Percentiles rank a stretch among this genome's conserved stretches.
Evolutionary conservation across 495 filamentous ascomycete species (phyloP).

Genomic region (Hyaloscypha hepaticicola): DNA sequence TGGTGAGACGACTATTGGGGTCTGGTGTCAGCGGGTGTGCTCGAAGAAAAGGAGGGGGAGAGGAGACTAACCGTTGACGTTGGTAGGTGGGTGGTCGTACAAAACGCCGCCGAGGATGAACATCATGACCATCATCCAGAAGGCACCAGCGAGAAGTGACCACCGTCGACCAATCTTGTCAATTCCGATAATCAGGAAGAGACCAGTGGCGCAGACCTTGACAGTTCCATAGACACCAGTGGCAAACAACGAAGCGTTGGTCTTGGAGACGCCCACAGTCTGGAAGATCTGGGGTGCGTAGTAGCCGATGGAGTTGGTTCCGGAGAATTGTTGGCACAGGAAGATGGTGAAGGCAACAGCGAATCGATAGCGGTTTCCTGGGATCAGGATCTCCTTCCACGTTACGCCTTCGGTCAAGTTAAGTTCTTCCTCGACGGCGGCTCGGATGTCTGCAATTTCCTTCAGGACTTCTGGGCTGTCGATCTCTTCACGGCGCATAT

Average conservation of each 20-base stretch:
- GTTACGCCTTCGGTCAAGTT: slow-evolving; percentile 23
- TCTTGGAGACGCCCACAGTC: slow-evolving; percentile 42
- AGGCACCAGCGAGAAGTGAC: slow-evolving; percentile 26
- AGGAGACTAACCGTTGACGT: slow-evolving; percentile 12
- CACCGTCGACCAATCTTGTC: slow-evolving; percentile 27
- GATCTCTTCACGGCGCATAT: slow-evolving; percentile 16
- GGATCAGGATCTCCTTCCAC: slow-evolving; percentile 24
- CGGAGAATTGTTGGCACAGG: slow-evolving; percentile 54
- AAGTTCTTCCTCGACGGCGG: slow-evolving; percentile 30
- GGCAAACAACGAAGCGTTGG: slow-evolving; percentile 47
- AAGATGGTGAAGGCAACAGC: slow-evolving; percentile 46
- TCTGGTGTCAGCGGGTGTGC: neutral
- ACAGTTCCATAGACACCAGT: slow-evolving; percentile 56
- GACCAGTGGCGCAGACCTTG: slow-evolving; percentile 34
- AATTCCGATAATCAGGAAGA: slow-evolving; percentile 25
- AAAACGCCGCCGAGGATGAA: slow-evolving; percentile 27
- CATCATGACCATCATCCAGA: slow-evolving; percentile 28
- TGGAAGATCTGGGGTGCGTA: slow-evolving; percentile 53
- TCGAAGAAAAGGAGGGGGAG: neutral
- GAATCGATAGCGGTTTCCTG: slow-evolving; percentile 40
- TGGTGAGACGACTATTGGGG: slow-evolving; percentile 14
- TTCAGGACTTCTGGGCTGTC: slow-evolving; percentile 14
- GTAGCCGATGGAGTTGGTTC: slow-evolving; percentile 51
- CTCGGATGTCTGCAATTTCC: slow-evolving; percentile 30
- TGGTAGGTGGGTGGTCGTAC: slow-evolving; percentile 22